Evolutionary conservation across 1,284 basidiomycete species (phyloP).

Genomic region (Entoloma clypeatum): DNA sequence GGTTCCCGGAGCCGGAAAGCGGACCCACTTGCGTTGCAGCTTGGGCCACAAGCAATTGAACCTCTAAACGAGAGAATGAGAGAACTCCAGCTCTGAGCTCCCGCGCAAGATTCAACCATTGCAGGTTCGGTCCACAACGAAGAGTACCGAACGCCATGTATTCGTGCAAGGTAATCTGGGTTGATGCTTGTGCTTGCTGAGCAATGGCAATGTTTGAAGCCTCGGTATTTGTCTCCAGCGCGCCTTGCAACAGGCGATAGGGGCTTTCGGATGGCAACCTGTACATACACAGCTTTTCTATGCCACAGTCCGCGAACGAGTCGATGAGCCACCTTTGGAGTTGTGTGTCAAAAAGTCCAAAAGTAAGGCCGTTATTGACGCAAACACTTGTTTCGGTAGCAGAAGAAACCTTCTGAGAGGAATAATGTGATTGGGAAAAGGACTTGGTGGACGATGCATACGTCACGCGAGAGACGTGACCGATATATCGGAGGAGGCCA

Average conservation of each 20-base stretch:
- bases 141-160: conserved; percentile 39
- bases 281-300: conserved; percentile 28
- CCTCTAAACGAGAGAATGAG: conserved; percentile 34
- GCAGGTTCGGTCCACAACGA: conserved; percentile 39
- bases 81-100: conserved; percentile 36
- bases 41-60: conserved; percentile 38
- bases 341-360: conserved; percentile 22
- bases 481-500: neutral
- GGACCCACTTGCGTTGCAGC: conserved; percentile 42
- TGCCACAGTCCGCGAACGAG: conserved; percentile 14
- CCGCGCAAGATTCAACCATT: conserved; percentile 47
- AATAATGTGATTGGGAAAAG: conserved; percentile 37
- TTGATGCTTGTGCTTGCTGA: conserved; percentile 35
- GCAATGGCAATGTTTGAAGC: conserved; percentile 42
- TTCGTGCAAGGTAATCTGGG: conserved; percentile 39
- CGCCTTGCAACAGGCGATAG: conserved; percentile 36
- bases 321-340: conserved; percentile 13
- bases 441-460: conserved; percentile 40
- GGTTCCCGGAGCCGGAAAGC: conserved; percentile 12
- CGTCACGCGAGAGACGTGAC: conserved; percentile 24
- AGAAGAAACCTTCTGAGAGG: conserved; percentile 22
- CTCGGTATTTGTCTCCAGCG: conserved; percentile 34
- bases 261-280: conserved; percentile 23
- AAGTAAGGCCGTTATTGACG: conserved; percentile 34
- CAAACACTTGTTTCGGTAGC: conserved; percentile 22